Conservation (phyloP, 2,329 filamentous ascomycete genomes). For the Sclerotinia glacialis region DNA sequence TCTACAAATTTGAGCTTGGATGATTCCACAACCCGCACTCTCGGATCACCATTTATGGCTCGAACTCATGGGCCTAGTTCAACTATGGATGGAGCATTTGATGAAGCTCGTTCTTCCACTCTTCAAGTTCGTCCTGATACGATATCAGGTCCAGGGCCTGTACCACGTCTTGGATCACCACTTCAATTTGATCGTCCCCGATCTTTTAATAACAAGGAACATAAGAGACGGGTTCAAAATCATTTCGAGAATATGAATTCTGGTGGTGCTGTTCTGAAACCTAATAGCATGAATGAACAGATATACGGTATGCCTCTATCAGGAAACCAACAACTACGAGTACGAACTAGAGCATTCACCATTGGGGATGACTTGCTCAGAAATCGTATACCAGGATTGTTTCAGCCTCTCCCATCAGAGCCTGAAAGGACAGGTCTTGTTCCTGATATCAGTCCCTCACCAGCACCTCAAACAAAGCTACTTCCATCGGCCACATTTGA, state of each 20-base stretch:
- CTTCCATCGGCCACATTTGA: conserved; percentile 39
- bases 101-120: conserved; percentile 26
- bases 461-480: conserved; percentile 33
- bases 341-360: conserved; percentile 39
- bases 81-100: conserved; percentile 23
- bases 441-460: conserved; percentile 16
- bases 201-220: conserved; percentile 33
- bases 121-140: conserved; percentile 26
- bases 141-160: neutral
- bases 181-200: conserved; percentile 33
- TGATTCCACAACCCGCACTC: conserved; percentile 24
- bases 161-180: conserved; percentile 35
- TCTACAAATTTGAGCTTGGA: conserved; percentile 14
- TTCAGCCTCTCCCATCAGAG: conserved; percentile 24
- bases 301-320: conserved; percentile 33
- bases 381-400: conserved; percentile 28
- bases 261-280: conserved; percentile 32
- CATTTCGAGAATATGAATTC: conserved; percentile 34
- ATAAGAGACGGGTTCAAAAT: conserved; percentile 38
- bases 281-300: conserved; percentile 37
- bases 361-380: conserved; percentile 37
- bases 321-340: conserved; percentile 32
- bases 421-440: conserved; percentile 6
- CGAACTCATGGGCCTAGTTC: conserved; percentile 63
- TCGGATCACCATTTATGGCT: conserved; percentile 46